Percentiles rank a stretch among this genome's conserved stretches.
Conservation (phyloP, 2,329 filamentous ascomycete species). For the Zymoseptoria crescenta region DNA sequence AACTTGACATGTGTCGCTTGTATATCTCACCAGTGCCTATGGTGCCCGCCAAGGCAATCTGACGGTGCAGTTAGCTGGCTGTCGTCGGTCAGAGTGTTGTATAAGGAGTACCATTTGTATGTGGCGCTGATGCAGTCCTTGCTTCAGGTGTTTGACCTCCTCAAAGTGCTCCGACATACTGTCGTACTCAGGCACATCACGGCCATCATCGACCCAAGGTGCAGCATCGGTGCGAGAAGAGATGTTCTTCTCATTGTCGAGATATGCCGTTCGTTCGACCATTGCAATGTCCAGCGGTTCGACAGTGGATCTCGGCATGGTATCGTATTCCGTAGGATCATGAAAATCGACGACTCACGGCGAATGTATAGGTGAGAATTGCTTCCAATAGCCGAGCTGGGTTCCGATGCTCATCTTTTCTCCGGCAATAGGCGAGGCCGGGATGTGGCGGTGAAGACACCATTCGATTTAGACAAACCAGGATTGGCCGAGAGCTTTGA, state of each 20-base stretch:
- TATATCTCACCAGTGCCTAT: constrained; percentile 26
- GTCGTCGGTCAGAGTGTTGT: neutral
- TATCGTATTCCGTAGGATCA: neutral
- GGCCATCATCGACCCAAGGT: neutral
- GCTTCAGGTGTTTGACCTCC: constrained; percentile 14
- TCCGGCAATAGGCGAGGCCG: neutral
- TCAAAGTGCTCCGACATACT: constrained; percentile 9
- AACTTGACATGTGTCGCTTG: neutral
- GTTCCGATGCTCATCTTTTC: neutral
- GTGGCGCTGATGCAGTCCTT: constrained; percentile 13
- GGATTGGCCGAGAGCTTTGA: neutral
- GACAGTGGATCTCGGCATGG: neutral
- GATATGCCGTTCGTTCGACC: neutral
- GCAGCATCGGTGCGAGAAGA: neutral
- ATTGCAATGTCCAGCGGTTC: neutral
- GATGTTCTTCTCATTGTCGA: neutral
- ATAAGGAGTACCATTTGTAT: constrained; percentile 19
- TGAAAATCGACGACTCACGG: neutral
- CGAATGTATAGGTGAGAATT: neutral
- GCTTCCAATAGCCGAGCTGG: neutral
- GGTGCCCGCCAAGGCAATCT: constrained; percentile 32
- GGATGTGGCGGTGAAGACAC: neutral
- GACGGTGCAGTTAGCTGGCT: neutral
- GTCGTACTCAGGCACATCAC: neutral
- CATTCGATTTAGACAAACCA: neutral